These are phyloP conservation scores for Citrullus mucosospermus DNA, from an alignment of 306 rosid genomes.

Conservation along the genomic window DNA sequence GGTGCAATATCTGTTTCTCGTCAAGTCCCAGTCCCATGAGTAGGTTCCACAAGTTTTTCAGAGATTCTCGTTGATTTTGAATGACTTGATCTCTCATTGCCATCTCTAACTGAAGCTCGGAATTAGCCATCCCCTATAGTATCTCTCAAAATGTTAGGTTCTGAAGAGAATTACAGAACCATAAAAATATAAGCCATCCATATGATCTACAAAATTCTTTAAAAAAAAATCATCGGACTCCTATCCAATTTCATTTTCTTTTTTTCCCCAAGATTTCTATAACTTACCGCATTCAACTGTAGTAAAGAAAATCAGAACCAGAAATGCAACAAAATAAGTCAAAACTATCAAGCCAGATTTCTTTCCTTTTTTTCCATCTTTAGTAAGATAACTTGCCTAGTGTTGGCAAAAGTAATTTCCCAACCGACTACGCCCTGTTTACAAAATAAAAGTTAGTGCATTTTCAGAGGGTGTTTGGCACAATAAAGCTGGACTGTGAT, in stretches of 20 bases:
- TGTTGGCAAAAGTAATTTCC: not conserved
- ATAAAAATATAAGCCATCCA: not conserved
- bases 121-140: slow-evolving; percentile 45
- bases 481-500: not conserved
- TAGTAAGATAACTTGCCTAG: not conserved
- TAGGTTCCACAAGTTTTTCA: slow-evolving; percentile 41
- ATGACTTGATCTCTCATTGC: slow-evolving; percentile 62
- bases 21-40: slow-evolving; percentile 48
- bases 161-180: not conserved
- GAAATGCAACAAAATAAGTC: not conserved
- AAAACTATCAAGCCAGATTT: not conserved
- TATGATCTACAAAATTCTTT: not conserved
- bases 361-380: not conserved
- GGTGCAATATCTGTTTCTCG: slow-evolving; percentile 30
- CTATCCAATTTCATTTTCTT: not conserved
- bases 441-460: not conserved
- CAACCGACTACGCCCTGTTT: not conserved
- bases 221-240: not conserved
- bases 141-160: not conserved
- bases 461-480: not conserved
- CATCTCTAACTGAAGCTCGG: slow-evolving; percentile 54
- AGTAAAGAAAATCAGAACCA: not conserved
- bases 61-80: slow-evolving; percentile 39
- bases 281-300: not conserved
- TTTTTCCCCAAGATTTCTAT: not conserved